These are phyloP conservation scores for Coelastrella sp. DNA, from an alignment of 139 green algal species.

Conservation along the genomic window DNA sequence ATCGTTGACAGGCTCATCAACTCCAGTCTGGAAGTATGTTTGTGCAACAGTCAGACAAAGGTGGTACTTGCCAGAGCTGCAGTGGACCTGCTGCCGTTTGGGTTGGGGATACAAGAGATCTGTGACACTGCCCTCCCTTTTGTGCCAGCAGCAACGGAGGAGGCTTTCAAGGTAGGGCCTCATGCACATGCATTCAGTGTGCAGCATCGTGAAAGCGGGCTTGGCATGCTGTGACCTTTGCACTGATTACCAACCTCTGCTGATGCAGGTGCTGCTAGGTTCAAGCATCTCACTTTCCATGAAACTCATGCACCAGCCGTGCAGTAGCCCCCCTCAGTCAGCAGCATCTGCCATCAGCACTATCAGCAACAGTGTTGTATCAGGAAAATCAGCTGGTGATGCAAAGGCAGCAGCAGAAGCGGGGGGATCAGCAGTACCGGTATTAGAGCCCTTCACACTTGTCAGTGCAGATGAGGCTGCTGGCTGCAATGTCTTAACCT, in stretches of 20 bases:
- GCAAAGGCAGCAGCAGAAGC: slow-evolving; percentile 11
- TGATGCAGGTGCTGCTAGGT: slow-evolving; percentile 27
- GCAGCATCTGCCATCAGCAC: neutral
- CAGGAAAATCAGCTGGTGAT: neutral
- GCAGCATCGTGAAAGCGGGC: too few relatives aligned
- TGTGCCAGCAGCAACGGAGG: neutral
- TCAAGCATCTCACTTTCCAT: neutral
- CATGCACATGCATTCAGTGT: neutral
- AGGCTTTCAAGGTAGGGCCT: neutral
- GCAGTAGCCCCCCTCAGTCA: neutral
- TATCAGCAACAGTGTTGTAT: neutral
- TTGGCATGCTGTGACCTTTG: too few relatives aligned
- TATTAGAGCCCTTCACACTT: neutral
- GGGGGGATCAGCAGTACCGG: neutral
- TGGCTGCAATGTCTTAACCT: slow-evolving; percentile 31
- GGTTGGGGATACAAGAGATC: slow-evolving; percentile 13
- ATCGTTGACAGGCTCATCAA: slow-evolving; percentile 26
- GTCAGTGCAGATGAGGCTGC: slow-evolving; percentile 2
- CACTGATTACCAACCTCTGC: neutral
- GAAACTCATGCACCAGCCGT: slow-evolving; percentile 25
- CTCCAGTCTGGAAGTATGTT: neutral
- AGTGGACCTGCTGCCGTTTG: slow-evolving; percentile 40
- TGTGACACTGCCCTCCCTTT: neutral
- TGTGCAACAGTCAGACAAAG: neutral
- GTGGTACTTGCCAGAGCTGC: slow-evolving; percentile 12